Percentiles rank a stretch among this genome's conserved stretches.
Evolutionary conservation across 768 basidiomycete species (phyloP).

Genomic region (Suillus bovinus): DNA sequence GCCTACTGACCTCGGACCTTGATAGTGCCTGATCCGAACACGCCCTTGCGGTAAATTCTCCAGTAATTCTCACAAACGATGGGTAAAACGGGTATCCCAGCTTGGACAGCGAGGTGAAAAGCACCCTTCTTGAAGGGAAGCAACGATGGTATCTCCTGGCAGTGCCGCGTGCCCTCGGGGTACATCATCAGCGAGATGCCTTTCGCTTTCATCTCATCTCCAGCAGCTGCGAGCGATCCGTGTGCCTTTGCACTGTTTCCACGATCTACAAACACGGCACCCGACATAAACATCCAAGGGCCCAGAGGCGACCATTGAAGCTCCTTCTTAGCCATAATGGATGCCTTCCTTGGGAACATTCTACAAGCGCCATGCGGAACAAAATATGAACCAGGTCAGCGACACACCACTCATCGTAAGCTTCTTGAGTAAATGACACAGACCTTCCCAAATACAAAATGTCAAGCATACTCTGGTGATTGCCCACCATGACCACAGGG

Average conservation of each 20-base stretch:
- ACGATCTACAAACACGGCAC: constrained; percentile 90
- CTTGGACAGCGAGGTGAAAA: constrained; percentile 93
- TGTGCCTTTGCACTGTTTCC: constrained; percentile 77
- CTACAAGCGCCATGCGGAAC: constrained; percentile 36
- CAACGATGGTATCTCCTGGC: constrained; percentile 61
- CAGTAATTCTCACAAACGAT: constrained; percentile 95
- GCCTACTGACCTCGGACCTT: constrained; percentile 65
- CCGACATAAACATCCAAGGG: constrained; percentile 86
- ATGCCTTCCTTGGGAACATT: constrained; percentile 77
- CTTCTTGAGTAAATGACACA: constrained; percentile 27
- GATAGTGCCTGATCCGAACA: constrained; percentile 75
- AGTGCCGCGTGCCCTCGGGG: constrained; percentile 92
- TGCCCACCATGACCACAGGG: constrained; percentile 79
- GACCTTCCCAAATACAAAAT: constrained; percentile 80
- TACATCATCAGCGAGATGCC: constrained; percentile 89
- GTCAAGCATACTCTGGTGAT: constrained; percentile 95
- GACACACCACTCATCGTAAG: neutral
- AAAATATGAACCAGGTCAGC: constrained; percentile 10
- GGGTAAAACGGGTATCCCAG: constrained; percentile 88
- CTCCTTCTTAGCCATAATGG: constrained; percentile 93
- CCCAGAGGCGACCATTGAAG: constrained; percentile 87
- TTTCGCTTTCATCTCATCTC: constrained; percentile 69
- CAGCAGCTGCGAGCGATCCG: constrained; percentile 73
- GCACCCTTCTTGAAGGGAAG: constrained; percentile 97
- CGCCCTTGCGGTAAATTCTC: constrained; percentile 74